These are phyloP conservation scores for Lipomyces orientalis DNA, from an alignment of 805 yeast species.

Conservation along the genomic window DNA sequence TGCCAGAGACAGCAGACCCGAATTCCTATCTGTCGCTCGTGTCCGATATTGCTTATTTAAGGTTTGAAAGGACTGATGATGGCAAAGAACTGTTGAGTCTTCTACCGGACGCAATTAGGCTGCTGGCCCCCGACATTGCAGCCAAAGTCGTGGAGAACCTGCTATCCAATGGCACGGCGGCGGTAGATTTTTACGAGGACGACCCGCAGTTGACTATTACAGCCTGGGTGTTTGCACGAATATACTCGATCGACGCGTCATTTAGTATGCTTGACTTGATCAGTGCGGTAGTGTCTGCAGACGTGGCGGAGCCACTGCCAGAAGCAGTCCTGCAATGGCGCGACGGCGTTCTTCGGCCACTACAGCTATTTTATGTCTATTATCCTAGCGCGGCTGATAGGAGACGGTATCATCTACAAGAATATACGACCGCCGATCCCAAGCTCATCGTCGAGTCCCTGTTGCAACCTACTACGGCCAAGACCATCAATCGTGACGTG, in stretches of 20 bases:
- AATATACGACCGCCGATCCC: slow-evolving; percentile 37
- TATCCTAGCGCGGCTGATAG: slow-evolving; percentile 14
- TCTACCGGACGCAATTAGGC: slow-evolving; percentile 21
- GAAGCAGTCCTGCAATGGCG: slow-evolving; percentile 40
- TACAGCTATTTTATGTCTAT: slow-evolving; percentile 37
- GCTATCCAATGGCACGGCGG: slow-evolving; percentile 2
- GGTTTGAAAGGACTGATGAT: slow-evolving; percentile 3
- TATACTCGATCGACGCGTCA: slow-evolving; percentile 41
- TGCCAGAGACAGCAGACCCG: slow-evolving; percentile 44
- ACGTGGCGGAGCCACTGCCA: slow-evolving; percentile 21
- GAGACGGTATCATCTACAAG: slow-evolving; percentile 21
- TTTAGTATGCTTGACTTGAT: slow-evolving; percentile 33
- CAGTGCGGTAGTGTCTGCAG: slow-evolving; percentile 22
- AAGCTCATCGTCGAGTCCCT: slow-evolving; percentile 34
- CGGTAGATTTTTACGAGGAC: slow-evolving; percentile 38
- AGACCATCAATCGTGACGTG: slow-evolving; percentile 38
- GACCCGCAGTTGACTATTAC: slow-evolving; percentile 24
- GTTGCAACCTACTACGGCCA: slow-evolving; percentile 28
- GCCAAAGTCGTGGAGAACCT: slow-evolving; percentile 28
- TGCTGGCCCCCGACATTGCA: slow-evolving; percentile 28
- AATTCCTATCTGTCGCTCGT: slow-evolving; percentile 32
- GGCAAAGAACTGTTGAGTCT: slow-evolving; percentile 1
- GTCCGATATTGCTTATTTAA: slow-evolving; percentile 22
- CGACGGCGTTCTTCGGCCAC: slow-evolving; percentile 42
- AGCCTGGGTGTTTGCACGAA: slow-evolving; percentile 42